Evolutionary conservation across 2,329 filamentous ascomycete species (phyloP), one percentile per base, ranked within the genome.

Genomic region (Pestalotiopsis sp.): DNA sequence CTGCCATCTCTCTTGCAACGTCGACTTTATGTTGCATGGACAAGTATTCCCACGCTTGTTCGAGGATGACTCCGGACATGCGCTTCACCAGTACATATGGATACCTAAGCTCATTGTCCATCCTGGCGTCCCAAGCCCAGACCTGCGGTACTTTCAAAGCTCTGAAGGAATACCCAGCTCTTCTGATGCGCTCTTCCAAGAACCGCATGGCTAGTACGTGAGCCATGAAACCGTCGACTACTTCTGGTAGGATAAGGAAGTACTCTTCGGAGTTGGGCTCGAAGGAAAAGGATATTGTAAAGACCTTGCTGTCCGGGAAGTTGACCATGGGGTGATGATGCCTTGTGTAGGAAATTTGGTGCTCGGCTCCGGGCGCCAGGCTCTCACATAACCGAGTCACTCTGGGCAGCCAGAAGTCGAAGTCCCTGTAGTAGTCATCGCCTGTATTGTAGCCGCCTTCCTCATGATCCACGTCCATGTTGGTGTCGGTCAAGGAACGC

Each of bases 301-400:
- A 64, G 38, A 49, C 38, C 27, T 41, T 64, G 38, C 25, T 41
- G 61, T 64, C 31, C 31, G 31, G 31, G 61, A 64, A 64, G 38
- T 12, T 39, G 17, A 49, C 31, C 31, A 36, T 36, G 31, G 31
- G 7, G 31, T 36, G 31, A 36, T 36, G 31, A 36, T 36, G 31
- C 31, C 31, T 36, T 9, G 31, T 36, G 31, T 36, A 36, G 7
- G 31, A 36, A 9, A 36, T 25, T 25, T 27, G 4, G n/a, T n/a
- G 20, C 20, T 12, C 6, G n/a, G 61, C 61, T 14, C 4, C 12
- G n/a, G 61, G 61, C 61, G 38, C 45, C 20, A 45, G 36, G n/a
- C 7, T 52, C 25, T 64, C 23, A 39, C 61, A 45, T 11, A 64
- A 39, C 20, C 12, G n/a, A 12, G n/a, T 14, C 7, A 64, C 49